Base-by-base conservation (phyloP, 331 rosid species). In the Rosa hybrid region DNA sequence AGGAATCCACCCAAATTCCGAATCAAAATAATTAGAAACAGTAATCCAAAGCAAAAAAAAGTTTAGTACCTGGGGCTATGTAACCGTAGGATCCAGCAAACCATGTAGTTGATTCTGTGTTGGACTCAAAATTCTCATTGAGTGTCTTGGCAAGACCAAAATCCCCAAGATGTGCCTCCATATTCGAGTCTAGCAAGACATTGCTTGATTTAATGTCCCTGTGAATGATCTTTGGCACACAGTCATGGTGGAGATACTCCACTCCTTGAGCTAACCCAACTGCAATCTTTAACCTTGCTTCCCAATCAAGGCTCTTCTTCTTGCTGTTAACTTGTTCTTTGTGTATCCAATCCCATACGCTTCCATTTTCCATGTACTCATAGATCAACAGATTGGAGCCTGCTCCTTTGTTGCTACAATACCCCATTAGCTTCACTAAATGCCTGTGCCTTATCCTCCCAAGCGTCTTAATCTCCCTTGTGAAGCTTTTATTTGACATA, bases 81-180 rank as follows among this genome's bases (percentile, higher is more conserved):
- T 94, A 94, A 79, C 98, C 98, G 6, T 79, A 94, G 64, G 98
- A 94, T 23, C 98, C 97, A 3, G 97, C 97, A 62, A 94, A 92
- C 89, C 88, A 86, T 68, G 92, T 85, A 70, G 84, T 88, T 2
- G 96, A 89, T 73, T 90, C 98, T 0, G 93, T 89, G 80, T 83
- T 80, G 0, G 93, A 83, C 77, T 94, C 98, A 41, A 71, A 77
- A 57, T 83, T 84, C 85, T 94, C 98, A 0, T 57, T 23, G 8
- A 92, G 71, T 27, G 86, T 74, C 77, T 92, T 94, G 50, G 98
- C 98, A 21, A 94, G 89, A 49, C 98, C 98, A 16, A 92, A 94
- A 80, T 94, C 98, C 41, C 98, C 97, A 87, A 94, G 86, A 83
- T 94, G 98, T 53, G 98, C 94, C 39, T 92, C 94, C 98, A 94